These are phyloP conservation scores for Penicillium sp. DNA, from an alignment of 2,329 filamentous ascomycete genomes.

Conservation along the genomic window DNA sequence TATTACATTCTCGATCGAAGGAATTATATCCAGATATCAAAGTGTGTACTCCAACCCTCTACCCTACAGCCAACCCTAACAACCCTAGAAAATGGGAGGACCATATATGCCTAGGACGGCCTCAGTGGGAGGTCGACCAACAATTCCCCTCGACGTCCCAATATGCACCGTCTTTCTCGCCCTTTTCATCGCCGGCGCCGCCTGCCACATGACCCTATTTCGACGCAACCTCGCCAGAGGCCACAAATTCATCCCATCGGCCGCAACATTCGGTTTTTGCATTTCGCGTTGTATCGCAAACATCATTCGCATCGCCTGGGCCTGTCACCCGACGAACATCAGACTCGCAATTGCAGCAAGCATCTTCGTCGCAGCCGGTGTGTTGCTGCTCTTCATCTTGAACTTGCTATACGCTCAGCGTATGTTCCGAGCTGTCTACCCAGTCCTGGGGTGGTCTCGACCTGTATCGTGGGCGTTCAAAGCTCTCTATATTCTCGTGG, in stretches of 20 bases:
- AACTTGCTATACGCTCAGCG: constrained; percentile 77
- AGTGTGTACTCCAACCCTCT: background rate
- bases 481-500: constrained; percentile 57
- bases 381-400: constrained; percentile 71
- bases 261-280: constrained; percentile 48
- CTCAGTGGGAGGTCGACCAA: constrained; percentile 50
- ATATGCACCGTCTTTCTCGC: constrained; percentile 62
- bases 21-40: background rate
- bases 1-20: background rate
- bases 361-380: constrained; percentile 70
- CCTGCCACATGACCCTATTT: constrained; percentile 47
- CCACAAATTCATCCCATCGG: constrained; percentile 52
- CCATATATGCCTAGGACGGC: constrained; percentile 34
- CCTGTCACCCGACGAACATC: constrained; percentile 45
- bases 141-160: constrained; percentile 59
- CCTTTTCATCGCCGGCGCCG: constrained; percentile 44
- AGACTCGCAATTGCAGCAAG: constrained; percentile 56
- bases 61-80: background rate
- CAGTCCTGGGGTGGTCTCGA: constrained; percentile 65
- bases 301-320: constrained; percentile 56
- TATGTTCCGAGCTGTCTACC: constrained; percentile 70
- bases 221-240: constrained; percentile 40
- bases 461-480: constrained; percentile 54
- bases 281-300: constrained; percentile 49
- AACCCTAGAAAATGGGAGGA: constrained; percentile 17